Base-by-base conservation (phyloP, 306 rosid genomes). In the Arachis hypogaea region DNA sequence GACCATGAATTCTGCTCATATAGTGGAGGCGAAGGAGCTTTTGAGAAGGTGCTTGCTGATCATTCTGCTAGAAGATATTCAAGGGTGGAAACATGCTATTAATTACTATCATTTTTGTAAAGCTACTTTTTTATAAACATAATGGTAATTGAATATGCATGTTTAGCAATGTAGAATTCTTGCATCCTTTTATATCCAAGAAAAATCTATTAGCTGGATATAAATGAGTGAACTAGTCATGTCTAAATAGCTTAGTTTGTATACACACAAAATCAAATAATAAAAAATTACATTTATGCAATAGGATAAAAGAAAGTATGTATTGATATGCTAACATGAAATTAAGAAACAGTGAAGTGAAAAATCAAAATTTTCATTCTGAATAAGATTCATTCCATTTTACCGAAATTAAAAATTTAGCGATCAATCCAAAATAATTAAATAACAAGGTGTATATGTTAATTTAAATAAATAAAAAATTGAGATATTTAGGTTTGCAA, bases 1-100 rank as follows among this genome's bases (percentile, higher is more conserved):
- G 93, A 74, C 97, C 98, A 7, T 88, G 96, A 78, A 95, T 94
- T 89, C 78, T 78, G 79, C 87, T 94, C 64, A 81, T 75, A 60
- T 95, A 91, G 65, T 87, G 90, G 78, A 84, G 82, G 73, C 65
- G 89, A 64, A 82, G 82, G 66, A 82, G 88, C 73, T 85, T 89
- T 82, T 81, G 81, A 62, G 84, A 76, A 59, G 85, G 85, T 65
- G 66, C 75, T 74, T 79, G 92, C 78, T 88, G 95, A 66, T 94
- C 98, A 85, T 89, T 92, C 95, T 94, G 84, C 62, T 70, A 33
- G 73, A 80, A 59, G 49, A 51, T 66, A 76, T 74, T 84, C 71
- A 78, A 52, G 81, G 29, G 47, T 63, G 14, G 14, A 74, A 72
- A 59, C 65, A 63, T 29, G 30, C 62, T 22, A 56, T 28, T 18